phyloP scores from a whole-genome alignment of 495 filamentous ascomycete genomes.

The Aspergillus asperescens region DNA sequence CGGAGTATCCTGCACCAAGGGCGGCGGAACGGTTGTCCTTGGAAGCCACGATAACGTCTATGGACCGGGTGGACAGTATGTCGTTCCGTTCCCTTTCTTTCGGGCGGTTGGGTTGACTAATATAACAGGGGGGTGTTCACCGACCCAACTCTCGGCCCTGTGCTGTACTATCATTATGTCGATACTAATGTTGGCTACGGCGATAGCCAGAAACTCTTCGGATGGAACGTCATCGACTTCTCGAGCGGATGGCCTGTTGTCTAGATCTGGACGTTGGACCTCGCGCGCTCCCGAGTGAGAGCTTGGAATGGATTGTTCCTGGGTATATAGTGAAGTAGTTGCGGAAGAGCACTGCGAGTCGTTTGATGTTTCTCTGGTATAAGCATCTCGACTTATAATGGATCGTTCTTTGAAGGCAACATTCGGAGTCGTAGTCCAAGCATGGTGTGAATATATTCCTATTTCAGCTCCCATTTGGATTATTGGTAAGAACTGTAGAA shows the following conservation, averaged over 20 bases:
- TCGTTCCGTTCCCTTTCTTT: not conserved
- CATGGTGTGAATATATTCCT: no score
- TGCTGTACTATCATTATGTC: constrained; percentile 71
- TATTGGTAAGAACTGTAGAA: no score
- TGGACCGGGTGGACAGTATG: constrained; percentile 66
- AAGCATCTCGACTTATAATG: no score
- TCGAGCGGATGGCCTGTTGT: constrained; percentile 63
- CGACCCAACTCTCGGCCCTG: constrained; percentile 42
- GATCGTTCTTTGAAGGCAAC: no score
- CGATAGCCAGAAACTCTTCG: constrained; percentile 60
- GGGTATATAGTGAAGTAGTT: no score
- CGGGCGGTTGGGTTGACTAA: constrained; percentile 13
- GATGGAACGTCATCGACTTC: constrained; percentile 62
- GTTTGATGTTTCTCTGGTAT: no score
- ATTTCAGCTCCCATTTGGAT: no score
- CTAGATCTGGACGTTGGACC: constrained; percentile 15
- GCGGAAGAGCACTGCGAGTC: no score
- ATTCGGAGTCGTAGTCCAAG: no score
- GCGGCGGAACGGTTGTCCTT: constrained; percentile 62
- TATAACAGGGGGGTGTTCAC: constrained; percentile 41
- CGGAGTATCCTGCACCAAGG: constrained; percentile 51
- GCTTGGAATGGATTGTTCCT: no score
- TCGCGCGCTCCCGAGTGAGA: no score
- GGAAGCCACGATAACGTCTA: constrained; percentile 60
- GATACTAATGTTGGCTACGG: constrained; percentile 60